A percentile compares a stretch with the other conserved stretches of the same genome.
These are phyloP conservation scores for Metschnikowia sp. DNA, from an alignment of 805 yeast species.

Conservation along the genomic window DNA sequence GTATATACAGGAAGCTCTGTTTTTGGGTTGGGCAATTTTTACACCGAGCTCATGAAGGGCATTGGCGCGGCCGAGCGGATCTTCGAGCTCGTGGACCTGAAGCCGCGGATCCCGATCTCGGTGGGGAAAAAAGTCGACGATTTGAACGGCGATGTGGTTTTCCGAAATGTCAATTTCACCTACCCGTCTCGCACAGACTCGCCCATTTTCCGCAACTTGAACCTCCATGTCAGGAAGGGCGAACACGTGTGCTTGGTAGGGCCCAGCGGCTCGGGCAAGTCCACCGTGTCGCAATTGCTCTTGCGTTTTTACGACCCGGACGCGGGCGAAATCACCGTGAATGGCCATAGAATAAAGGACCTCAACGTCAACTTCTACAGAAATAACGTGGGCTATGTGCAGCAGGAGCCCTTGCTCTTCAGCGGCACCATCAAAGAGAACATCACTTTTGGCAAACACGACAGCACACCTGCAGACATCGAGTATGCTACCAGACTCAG, in stretches of 20 bases:
- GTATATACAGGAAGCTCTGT: slow-evolving; percentile 92
- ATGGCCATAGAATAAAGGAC: slow-evolving; percentile 58
- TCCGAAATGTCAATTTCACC: slow-evolving; percentile 61
- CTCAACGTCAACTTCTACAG: slow-evolving; percentile 73
- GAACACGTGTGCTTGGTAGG: slow-evolving; percentile 93
- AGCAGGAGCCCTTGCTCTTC: slow-evolving; percentile 87
- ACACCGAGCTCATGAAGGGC: slow-evolving; percentile 94
- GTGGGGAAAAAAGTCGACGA: slow-evolving; percentile 49
- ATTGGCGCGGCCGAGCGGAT: slow-evolving; percentile 92
- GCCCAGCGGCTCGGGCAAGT: slow-evolving; percentile 96
- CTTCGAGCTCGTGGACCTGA: slow-evolving; percentile 78
- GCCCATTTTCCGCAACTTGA: slow-evolving; percentile 57
- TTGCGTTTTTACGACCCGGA: slow-evolving; percentile 81
- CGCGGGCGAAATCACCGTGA: slow-evolving; percentile 60
- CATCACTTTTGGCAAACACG: slow-evolving; percentile 65
- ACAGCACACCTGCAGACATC: slow-evolving; percentile 59
- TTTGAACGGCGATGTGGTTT: slow-evolving; percentile 55
- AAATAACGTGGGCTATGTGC: slow-evolving; percentile 79
- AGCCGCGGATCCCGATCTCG: slow-evolving; percentile 67
- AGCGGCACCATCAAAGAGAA: slow-evolving; percentile 85
- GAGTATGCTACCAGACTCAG: slow-evolving; percentile 63
- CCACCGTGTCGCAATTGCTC: slow-evolving; percentile 77
- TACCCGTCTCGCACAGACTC: slow-evolving; percentile 85
- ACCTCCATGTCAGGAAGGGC: slow-evolving; percentile 66
- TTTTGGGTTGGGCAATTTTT: slow-evolving; percentile 85